phyloP scores from a whole-genome alignment of 345 rosid species.

The Eucalyptus pauciflora region DNA sequence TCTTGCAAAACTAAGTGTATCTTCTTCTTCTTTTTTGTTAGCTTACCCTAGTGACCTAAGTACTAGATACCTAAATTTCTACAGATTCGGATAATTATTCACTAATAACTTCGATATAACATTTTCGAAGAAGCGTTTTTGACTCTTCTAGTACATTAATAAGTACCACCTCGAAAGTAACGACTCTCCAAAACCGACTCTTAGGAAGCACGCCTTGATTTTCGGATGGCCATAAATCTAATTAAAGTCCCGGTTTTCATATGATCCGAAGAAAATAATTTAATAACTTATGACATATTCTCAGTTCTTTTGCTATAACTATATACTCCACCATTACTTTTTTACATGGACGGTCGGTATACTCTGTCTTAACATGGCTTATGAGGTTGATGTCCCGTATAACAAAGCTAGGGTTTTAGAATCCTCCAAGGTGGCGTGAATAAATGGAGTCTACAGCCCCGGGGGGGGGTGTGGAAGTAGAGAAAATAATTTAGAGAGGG shows the following conservation, averaged over 20 bases:
- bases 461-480: neutral
- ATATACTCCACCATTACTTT: neutral
- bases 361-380: neutral
- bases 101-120: neutral
- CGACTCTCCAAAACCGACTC: neutral
- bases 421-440: neutral
- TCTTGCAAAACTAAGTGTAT: neutral
- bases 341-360: neutral
- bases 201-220: neutral
- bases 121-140: neutral
- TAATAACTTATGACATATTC: neutral
- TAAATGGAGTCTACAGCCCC: neutral
- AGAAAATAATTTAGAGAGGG: constrained; percentile 4
- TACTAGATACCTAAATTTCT: neutral
- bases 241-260: neutral
- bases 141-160: neutral
- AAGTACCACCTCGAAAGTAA: neutral
- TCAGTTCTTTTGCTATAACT: neutral
- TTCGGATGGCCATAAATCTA: neutral
- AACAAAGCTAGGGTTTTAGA: neutral
- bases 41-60: neutral
- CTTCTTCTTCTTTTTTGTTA: neutral
- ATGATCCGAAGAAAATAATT: neutral
- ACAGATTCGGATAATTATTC: neutral
- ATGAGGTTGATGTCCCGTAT: neutral